A percentile compares a stretch with the other conserved stretches of the same genome.
Conservation (phyloP, 78 protist species). For the Corallochytrium limacisporum region DNA sequence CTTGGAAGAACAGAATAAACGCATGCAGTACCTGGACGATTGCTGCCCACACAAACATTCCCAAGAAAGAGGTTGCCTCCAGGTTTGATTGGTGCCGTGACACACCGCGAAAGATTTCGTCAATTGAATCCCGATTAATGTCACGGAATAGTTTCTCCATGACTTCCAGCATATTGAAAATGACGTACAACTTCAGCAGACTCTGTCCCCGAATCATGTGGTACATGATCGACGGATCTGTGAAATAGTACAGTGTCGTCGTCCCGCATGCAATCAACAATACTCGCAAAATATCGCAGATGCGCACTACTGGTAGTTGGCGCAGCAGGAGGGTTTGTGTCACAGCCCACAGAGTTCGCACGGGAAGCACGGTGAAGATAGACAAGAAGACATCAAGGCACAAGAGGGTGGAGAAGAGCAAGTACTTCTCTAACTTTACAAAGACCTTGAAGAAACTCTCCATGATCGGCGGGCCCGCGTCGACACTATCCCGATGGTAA, state of each 20-base stretch:
- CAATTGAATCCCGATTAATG: constrained; percentile 72
- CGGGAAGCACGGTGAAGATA: neutral
- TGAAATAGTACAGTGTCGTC: neutral
- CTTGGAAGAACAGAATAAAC: constrained; percentile 14
- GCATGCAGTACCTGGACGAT: neutral
- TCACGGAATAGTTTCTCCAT: constrained; percentile 54
- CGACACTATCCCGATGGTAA: no score
- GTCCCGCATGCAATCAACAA: neutral
- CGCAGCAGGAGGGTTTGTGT: neutral
- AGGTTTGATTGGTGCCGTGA: constrained; percentile 7
- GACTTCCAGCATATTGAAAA: constrained; percentile 59
- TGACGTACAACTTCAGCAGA: constrained; percentile 73
- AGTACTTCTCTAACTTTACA: no score
- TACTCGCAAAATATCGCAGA: neutral
- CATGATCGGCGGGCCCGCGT: no score
- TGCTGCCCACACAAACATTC: neutral
- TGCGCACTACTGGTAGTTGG: neutral
- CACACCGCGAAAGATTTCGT: constrained; percentile 36
- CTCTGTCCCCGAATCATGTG: constrained; percentile 68
- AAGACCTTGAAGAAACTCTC: no score
- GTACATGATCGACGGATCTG: constrained; percentile 36
- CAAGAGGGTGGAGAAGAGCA: no score
- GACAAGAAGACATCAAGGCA: neutral
- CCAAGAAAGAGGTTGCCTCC: neutral
- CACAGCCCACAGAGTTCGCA: neutral